Conservation (phyloP, 177 flowering plant species). For the Vitis hybrid region DNA sequence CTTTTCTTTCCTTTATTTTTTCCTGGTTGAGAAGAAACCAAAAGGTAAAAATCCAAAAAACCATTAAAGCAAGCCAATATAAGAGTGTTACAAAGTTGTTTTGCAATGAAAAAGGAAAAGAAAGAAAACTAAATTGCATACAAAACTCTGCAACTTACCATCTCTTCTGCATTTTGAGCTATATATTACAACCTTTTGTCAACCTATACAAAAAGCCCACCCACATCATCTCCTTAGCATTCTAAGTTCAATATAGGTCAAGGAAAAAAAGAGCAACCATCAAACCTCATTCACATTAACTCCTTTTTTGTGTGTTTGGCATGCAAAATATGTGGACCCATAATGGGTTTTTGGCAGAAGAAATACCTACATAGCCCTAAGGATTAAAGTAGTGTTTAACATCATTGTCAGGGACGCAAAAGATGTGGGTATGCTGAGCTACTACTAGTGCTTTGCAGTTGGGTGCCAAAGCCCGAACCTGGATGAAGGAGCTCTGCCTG, state of each 20-base stretch:
- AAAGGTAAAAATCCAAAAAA: not conserved
- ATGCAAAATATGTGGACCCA: constrained; percentile 21
- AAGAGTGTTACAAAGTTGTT: constrained; percentile 1
- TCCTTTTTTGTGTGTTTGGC: constrained; percentile 14
- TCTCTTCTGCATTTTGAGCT: constrained; percentile 34
- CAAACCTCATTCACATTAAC: constrained; percentile 33
- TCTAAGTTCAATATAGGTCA: constrained; percentile 28
- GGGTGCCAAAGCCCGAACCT: constrained; percentile 35
- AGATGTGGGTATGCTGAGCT: constrained; percentile 45
- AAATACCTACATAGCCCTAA: constrained; percentile 13
- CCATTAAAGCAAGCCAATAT: not conserved
- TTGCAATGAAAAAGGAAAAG: constrained; percentile 4
- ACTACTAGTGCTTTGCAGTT: constrained; percentile 58
- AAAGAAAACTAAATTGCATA: constrained; percentile 17
- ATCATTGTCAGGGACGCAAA: constrained; percentile 35
- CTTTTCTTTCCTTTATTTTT: not conserved
- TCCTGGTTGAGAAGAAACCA: not conserved
- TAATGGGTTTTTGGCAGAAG: constrained; percentile 13
- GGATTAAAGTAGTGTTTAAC: constrained; percentile 7
- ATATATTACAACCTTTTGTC: constrained; percentile 51
- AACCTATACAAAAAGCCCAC: constrained; percentile 52
- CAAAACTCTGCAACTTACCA: constrained; percentile 24
- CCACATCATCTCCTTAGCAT: constrained; percentile 20
- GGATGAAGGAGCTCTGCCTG: constrained; percentile 86
- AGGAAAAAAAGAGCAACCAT: constrained; percentile 18